Conservation (phyloP, 176 grass and related monocot genomes). For the Lolium perenne region DNA sequence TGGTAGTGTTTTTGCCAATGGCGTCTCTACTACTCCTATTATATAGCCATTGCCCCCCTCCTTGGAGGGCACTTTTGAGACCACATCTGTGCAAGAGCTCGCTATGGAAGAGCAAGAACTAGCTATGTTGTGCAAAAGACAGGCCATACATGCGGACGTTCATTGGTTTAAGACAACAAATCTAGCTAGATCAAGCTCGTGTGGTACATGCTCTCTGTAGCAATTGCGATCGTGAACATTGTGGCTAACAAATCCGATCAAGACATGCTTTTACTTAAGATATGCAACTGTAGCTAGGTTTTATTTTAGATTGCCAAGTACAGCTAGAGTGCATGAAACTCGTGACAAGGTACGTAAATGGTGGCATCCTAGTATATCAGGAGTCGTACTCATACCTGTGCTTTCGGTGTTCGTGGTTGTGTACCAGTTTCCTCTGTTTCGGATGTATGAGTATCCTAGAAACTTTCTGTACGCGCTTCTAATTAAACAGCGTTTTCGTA, state of each 20-base stretch:
- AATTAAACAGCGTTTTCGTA: neutral
- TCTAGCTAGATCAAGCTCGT: neutral
- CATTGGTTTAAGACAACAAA: slow-evolving; percentile 30
- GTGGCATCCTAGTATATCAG: neutral
- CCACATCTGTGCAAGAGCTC: neutral
- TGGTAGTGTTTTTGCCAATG: slow-evolving; percentile 32
- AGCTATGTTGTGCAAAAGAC: slow-evolving; percentile 52
- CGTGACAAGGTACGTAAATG: neutral
- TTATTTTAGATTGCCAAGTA: too few relatives aligned
- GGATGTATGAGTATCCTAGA: neutral
- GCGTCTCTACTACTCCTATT: slow-evolving; percentile 19
- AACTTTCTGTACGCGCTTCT: neutral
- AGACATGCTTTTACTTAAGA: too few relatives aligned
- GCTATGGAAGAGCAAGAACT: slow-evolving; percentile 31
- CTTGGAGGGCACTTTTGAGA: slow-evolving; percentile 48
- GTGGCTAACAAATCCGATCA: too few relatives aligned
- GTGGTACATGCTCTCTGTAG: neutral
- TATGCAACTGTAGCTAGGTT: too few relatives aligned
- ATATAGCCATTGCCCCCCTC: slow-evolving; percentile 24
- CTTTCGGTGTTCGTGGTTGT: neutral
- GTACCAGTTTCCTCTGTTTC: neutral
- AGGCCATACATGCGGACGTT: slow-evolving; percentile 27
- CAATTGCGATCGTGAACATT: too few relatives aligned
- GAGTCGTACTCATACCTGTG: neutral
- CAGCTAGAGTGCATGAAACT: slow-evolving; percentile 11